A percentile compares a stretch with the other conserved stretches of the same genome.
These are phyloP conservation scores for Ophiobolus disseminans DNA, from an alignment of 2,329 filamentous ascomycete genomes.

Conservation along the genomic window DNA sequence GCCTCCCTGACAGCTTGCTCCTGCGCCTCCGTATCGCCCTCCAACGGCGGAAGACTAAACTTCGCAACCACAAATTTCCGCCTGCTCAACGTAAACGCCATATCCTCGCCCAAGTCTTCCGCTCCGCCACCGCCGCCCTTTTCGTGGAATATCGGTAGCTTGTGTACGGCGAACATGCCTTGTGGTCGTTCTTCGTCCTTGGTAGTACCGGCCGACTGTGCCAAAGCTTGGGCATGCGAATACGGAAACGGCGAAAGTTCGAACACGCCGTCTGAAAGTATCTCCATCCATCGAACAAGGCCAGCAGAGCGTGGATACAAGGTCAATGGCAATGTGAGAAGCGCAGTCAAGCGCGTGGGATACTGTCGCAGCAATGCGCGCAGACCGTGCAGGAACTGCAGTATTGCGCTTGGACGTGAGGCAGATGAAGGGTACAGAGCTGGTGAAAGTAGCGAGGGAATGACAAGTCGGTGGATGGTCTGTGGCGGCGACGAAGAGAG, in stretches of 20 bases:
- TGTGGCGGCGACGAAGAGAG: slow-evolving; percentile 59
- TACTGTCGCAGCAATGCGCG: slow-evolving; percentile 76
- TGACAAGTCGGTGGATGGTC: slow-evolving; percentile 77
- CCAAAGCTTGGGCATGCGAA: slow-evolving; percentile 58
- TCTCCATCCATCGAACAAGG: slow-evolving; percentile 84
- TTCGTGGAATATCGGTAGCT: slow-evolving; percentile 84
- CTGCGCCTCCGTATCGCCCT: slow-evolving; percentile 73
- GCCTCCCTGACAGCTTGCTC: slow-evolving; percentile 50
- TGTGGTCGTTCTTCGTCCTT: slow-evolving; percentile 78
- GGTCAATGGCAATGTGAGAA: slow-evolving; percentile 79
- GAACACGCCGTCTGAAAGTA: slow-evolving; percentile 82
- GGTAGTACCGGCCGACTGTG: slow-evolving; percentile 58
- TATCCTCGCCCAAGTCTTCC: slow-evolving; percentile 74
- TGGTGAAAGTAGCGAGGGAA: slow-evolving; percentile 89
- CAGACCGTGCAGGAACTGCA: slow-evolving; percentile 82
- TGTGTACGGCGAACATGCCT: slow-evolving; percentile 83
- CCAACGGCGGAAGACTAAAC: slow-evolving; percentile 86
- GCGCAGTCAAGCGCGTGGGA: slow-evolving; percentile 68
- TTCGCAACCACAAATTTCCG: slow-evolving; percentile 85
- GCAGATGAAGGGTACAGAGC: slow-evolving; percentile 76
- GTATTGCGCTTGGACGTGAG: slow-evolving; percentile 72
- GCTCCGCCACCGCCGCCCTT: slow-evolving; percentile 79
- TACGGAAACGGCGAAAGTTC: slow-evolving; percentile 80
- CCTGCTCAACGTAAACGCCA: slow-evolving; percentile 88
- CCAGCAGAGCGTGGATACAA: slow-evolving; percentile 79